Conservation (phyloP, 306 rosid species). For the Sphenostylis stenocarpa region DNA sequence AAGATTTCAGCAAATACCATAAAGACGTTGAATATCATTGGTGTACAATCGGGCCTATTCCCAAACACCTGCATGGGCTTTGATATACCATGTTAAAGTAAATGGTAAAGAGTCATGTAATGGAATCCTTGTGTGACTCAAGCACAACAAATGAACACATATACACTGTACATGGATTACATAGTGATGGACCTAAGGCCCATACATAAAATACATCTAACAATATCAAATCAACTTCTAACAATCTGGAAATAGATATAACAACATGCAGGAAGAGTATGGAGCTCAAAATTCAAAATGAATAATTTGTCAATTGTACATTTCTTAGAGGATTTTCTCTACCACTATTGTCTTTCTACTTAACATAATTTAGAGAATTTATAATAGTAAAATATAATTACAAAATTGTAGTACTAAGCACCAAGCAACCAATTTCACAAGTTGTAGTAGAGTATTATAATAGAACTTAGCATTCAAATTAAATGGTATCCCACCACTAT, state of each 20-base stretch:
- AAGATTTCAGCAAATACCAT: no score
- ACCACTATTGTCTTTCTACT: slow-evolving; percentile 2
- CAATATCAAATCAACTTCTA: background rate
- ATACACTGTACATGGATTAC: no score
- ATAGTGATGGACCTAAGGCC: no score
- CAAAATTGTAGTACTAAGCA: background rate
- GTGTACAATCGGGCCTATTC: no score
- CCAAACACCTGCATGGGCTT: no score
- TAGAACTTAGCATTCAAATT: background rate
- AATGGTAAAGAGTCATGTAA: no score
- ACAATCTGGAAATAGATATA: background rate
- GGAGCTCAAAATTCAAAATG: slow-evolving; percentile 10
- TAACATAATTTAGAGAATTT: background rate
- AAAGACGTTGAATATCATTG: no score
- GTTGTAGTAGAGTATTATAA: background rate
- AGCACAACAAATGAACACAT: no score
- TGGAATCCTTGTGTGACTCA: no score
- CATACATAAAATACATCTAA: no score
- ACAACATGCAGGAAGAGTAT: background rate
- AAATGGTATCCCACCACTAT: background rate
- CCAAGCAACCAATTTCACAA: background rate
- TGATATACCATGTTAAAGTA: no score
- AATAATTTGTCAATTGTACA: background rate
- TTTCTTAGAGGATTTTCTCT: background rate
- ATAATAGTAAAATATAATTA: background rate